Evolutionary conservation across 306 rosid genomes (phyloP), one percentile per base, ranked within the genome.

Genomic region (Prinsepia uniflora): DNA sequence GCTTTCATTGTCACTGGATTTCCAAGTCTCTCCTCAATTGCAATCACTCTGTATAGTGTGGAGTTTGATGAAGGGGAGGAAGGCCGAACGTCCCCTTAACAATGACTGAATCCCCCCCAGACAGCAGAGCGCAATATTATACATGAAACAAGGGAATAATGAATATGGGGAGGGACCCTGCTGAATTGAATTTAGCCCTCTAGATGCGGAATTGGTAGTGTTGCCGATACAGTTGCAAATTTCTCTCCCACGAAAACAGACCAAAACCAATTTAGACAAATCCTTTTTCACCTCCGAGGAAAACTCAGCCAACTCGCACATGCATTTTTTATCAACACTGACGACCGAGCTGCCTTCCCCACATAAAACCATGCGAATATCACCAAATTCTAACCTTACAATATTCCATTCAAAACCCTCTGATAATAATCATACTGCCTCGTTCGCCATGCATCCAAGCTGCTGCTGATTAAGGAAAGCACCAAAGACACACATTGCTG

Each of bases 401-500:
- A 80, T 83, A 95, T 95, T 79, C 99, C 99, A 70, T 95, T 95
- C 86, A 95, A 82, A 76, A 95, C 99, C 80, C 75, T 87, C 87
- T 95, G 99, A 80, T 95, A 95, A 78, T 95, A 95, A 80, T 95
- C 99, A 80, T 95, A 95, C 81, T 95, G 99, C 65, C 99, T 84
- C 63, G 99, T 95, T 79, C 99, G 86, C 99, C 99, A 95, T 48
- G 99, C 99, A 82, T 95, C 99, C 78, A 95, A 84, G 81, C 99
- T 95, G 83, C 92, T 89, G 88, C 99, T 91, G 67, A 95, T 95
- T 40, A 95, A 91, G 14, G 99, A 89, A 73, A 95, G 96, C 78
- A 95, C 99, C 86, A 95, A 80, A 36, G 99, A 95, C 65, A 95
- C 99, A 74, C 99, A 95, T 89, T 95, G 99, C 99, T 91, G 96